A percentile compares a stretch with the other conserved stretches of the same genome.
Conservation (phyloP, 352 stramenopile species). For the Pythium coloratum region DNA sequence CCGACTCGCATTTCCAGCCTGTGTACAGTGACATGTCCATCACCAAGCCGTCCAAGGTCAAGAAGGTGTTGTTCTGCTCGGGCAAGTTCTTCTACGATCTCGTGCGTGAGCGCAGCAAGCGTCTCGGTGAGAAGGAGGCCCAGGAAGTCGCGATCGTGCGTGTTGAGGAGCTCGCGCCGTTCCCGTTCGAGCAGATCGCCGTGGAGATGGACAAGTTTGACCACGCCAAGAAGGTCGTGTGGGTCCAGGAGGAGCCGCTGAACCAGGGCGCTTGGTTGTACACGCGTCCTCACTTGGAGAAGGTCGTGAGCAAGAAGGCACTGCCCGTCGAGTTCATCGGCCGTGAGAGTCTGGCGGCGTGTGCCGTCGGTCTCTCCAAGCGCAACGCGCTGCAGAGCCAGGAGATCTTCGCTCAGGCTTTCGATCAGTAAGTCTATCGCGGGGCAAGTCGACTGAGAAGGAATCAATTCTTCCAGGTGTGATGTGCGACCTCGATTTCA, state of each 20-base stretch:
- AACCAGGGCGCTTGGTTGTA: slow-evolving; percentile 84
- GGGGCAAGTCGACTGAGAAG: slow-evolving; percentile 13
- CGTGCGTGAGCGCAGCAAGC: slow-evolving; percentile 56
- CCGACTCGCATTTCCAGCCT: slow-evolving; percentile 60
- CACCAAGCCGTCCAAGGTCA: slow-evolving; percentile 47
- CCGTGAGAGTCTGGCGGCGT: slow-evolving; percentile 68
- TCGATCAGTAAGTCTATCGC: slow-evolving; percentile 28
- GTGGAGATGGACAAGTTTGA: slow-evolving; percentile 54
- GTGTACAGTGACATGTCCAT: slow-evolving; percentile 63
- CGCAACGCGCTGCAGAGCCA: slow-evolving; percentile 62
- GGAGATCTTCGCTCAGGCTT: slow-evolving; percentile 65
- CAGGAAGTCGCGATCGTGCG: slow-evolving; percentile 68
- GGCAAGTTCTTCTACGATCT: slow-evolving; percentile 89
- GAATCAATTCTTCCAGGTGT: neutral
- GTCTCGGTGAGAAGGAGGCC: slow-evolving; percentile 34
- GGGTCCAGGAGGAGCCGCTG: slow-evolving; percentile 81
- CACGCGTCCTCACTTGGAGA: slow-evolving; percentile 67
- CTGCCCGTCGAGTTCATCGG: slow-evolving; percentile 68
- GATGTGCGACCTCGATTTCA: neutral
- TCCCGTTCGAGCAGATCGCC: slow-evolving; percentile 72
- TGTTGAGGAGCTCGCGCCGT: slow-evolving; percentile 84
- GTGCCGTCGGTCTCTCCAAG: slow-evolving; percentile 73
- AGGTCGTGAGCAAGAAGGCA: slow-evolving; percentile 57
- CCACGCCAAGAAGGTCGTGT: slow-evolving; percentile 69
- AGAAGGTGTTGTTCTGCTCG: slow-evolving; percentile 76